These are phyloP conservation scores for Crithidia acanthocephali DNA, from an alignment of 208 protist species.

Conservation along the genomic window DNA sequence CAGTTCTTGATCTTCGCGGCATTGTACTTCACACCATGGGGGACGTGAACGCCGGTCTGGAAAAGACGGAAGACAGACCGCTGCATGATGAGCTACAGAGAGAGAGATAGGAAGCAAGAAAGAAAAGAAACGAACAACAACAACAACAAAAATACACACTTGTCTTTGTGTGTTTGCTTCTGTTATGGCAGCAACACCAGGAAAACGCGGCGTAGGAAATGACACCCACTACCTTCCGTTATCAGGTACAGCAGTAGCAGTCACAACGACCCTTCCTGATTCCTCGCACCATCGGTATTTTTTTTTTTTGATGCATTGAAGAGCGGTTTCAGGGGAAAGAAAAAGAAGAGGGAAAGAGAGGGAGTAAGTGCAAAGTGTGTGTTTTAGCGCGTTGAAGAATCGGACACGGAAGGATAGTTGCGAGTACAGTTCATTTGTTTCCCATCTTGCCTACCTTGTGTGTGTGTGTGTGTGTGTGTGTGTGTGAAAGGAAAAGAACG, in stretches of 20 bases:
- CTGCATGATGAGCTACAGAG: slow-evolving; percentile 29
- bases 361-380: too few relatives aligned
- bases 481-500: too few relatives aligned
- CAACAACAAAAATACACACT: background rate
- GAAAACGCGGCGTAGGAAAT: background rate
- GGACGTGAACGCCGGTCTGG: slow-evolving; percentile 78
- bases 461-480: too few relatives aligned
- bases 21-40: slow-evolving; percentile 65
- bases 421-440: too few relatives aligned
- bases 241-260: too few relatives aligned
- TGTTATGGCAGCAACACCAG: background rate
- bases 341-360: too few relatives aligned
- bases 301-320: background rate
- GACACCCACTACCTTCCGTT: too few relatives aligned
- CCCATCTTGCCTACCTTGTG: too few relatives aligned
- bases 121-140: slow-evolving; percentile 10
- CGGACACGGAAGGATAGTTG: too few relatives aligned
- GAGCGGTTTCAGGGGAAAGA: too few relatives aligned
- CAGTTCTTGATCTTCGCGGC: slow-evolving; percentile 85
- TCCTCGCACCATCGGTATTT: background rate
- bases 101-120: background rate
- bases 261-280: too few relatives aligned
- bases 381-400: too few relatives aligned
- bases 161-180: background rate
- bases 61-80: slow-evolving; percentile 41